Base-by-base conservation (phyloP, 1,139 yeast genomes). In the Yamadazyma friedrichii region DNA sequence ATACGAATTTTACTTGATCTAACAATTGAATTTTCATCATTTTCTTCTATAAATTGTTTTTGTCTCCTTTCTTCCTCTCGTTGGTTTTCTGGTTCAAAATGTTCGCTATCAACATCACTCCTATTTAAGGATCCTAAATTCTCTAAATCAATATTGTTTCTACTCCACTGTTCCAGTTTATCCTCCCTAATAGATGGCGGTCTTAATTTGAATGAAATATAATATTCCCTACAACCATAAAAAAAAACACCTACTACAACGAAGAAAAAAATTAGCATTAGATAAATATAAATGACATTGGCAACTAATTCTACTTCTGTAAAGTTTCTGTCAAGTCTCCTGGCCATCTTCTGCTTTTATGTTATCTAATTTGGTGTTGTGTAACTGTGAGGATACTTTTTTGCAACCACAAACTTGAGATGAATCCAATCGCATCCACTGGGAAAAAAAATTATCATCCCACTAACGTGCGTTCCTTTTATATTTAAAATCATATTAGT, bases 211-310 rank as follows among this genome's bases (percentile, higher is more conserved):
- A 46, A 41, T 2, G 64, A 57, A 2, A 61, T 36, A 15, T 42
- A 39, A 40, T 59, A 63, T 43, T 65, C 69, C 42, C 69, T 47
- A 2, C 58, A 25, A 0, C 58, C 67, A 53, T 62, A 65, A 2
- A 51, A 35, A 1, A 56, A 34, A 0, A 58, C 58, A 2, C 60
- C 63, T 1, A 54, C 6, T 2, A 62, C 56, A 3, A 59, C 46
- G 9, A 55, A 51, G 3, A 41, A 40, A 25, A 61, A 50, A 10
- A 62, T 50, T n/a, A 64, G 40, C 2, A 62, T 43, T 34, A 62
- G 40, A 37, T 64, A 63, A 3, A 62, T 54, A 42, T 64, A 64
- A n/a, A 61, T 47, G 3, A 60, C 52, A 42, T 58, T 62, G n/a
- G 67, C 54, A 3, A 64, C 40, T n/a, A 64, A 40, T 13, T 35